phyloP scores from a whole-genome alignment of 2,329 filamentous ascomycete genomes.

The Periconia sp. region DNA sequence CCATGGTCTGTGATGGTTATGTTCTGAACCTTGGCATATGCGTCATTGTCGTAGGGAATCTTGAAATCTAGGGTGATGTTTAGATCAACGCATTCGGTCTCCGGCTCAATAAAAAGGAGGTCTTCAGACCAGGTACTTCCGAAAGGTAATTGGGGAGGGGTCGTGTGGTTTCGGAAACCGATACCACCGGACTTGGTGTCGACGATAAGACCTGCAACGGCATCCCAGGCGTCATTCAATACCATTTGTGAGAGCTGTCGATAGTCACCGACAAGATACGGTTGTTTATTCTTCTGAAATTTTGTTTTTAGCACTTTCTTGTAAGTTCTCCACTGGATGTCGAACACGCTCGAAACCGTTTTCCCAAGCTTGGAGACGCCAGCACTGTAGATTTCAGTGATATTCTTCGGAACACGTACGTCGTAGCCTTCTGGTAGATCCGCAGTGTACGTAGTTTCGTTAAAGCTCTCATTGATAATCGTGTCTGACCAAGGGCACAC shows the following conservation, averaged over 20 bases:
- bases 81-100: slow-evolving; percentile 51
- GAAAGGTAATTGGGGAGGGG: slow-evolving; percentile 38
- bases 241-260: slow-evolving; percentile 40
- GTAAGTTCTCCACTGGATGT: slow-evolving; percentile 50
- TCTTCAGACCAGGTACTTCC: slow-evolving; percentile 56
- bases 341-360: slow-evolving; percentile 52
- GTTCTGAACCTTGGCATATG: slow-evolving; percentile 28
- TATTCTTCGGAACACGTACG: slow-evolving; percentile 41
- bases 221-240: slow-evolving; percentile 38
- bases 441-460: slow-evolving; percentile 29
- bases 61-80: slow-evolving; percentile 53
- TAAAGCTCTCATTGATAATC: slow-evolving; percentile 7
- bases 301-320: slow-evolving; percentile 8
- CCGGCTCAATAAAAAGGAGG: slow-evolving; percentile 56
- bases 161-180: slow-evolving; percentile 55
- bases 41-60: slow-evolving; percentile 21
- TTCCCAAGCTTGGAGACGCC: slow-evolving; percentile 32
- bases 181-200: slow-evolving; percentile 50
- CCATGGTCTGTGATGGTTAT: slow-evolving; percentile 51
- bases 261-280: slow-evolving; percentile 39
- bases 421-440: slow-evolving; percentile 36
- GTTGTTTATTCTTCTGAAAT: slow-evolving; percentile 34
- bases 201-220: slow-evolving; percentile 53
- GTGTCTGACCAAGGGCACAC: slow-evolving; percentile 16
- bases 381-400: slow-evolving; percentile 48